Base-by-base conservation (phyloP, 148 eudicot species). In the Amaranthus palmeri region DNA sequence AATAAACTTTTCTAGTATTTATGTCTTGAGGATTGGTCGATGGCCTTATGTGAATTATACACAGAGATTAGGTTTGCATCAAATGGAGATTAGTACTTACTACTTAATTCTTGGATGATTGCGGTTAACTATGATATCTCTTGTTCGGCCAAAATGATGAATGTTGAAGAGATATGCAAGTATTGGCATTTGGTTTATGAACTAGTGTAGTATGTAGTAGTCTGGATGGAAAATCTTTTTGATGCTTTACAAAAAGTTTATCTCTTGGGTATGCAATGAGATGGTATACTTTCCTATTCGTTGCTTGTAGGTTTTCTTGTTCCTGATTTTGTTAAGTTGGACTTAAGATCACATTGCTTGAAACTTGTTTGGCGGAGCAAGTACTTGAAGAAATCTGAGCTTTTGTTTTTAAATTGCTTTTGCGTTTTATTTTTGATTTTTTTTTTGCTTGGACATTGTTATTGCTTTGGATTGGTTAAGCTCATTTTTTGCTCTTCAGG, bases 401-500 rank as follows among this genome's bases (percentile, higher is more conserved):
- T 25, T 25, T 25, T 25, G 36, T 25, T 25, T 25, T 25, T 25
- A 25, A 0, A 25, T 25, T 25, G 36, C 36, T 2, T 0, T 25
- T 25, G 36, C 36, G 1, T 25, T 25, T 25, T 25, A 25, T 25
- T 25, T 25, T 1, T 2, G 36, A 58, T 4, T 58, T 4, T 62
- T n/a, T 49, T 6, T 44, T 62, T 44, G 9, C 25, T 14, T 62
- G 15, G 43, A n/a, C 8, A 0, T 2, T 9, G 2, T 53, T 66
- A 2, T 6, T 8, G 5, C 18, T 60, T 40, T 65, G 60, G 11
- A 4, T 60, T 57, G 58, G n/a, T 52, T 50, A 51, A 67, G 54
- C 52, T 53, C 50, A 10, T 51, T 4, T 14, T 74, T 67, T 3
- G 12, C 77, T 78, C 49, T 53, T 48, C 82, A 95, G 99, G 97